These are phyloP conservation scores for Candida glaebosa DNA, from an alignment of 805 yeast species.

Conservation along the genomic window DNA sequence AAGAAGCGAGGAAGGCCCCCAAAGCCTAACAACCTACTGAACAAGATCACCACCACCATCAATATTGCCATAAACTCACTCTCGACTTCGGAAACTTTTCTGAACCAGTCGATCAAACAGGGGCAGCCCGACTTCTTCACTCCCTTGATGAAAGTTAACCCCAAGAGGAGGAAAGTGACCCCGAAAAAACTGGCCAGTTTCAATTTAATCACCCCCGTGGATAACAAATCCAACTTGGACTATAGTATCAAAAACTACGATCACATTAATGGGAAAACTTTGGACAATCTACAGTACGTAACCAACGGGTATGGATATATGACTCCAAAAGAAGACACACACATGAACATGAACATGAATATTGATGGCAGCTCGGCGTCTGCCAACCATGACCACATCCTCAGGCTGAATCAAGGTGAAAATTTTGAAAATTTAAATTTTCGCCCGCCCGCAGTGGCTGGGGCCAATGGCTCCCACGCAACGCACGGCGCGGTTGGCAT, in stretches of 20 bases:
- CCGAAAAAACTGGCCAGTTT: constrained; percentile 7
- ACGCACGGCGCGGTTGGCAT: background rate
- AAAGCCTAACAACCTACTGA: constrained; percentile 34
- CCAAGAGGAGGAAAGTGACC: constrained; percentile 16
- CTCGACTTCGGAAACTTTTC: constrained; percentile 39
- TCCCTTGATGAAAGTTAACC: constrained; percentile 42
- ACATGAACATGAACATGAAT: background rate
- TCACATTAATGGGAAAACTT: constrained; percentile 22
- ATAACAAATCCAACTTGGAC: constrained; percentile 6
- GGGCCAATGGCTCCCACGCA: background rate
- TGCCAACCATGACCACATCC: background rate
- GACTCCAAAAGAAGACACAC: background rate
- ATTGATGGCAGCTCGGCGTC: background rate
- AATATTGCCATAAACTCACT: constrained; percentile 40
- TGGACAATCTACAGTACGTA: constrained; percentile 31
- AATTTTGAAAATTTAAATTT: constrained; percentile 1
- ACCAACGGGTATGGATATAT: constrained; percentile 1
- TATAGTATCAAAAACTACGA: background rate
- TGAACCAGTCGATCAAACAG: constrained; percentile 33
- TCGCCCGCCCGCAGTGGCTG: background rate
- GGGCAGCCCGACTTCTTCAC: constrained; percentile 44
- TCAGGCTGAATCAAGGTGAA: background rate
- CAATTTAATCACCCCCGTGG: constrained; percentile 17
- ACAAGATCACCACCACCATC: constrained; percentile 37
- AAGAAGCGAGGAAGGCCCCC: constrained; percentile 48